Percentiles rank a stretch among this genome's conserved stretches.
Evolutionary conservation across 2,329 filamentous ascomycete species (phyloP).

Genomic region (Penicillium brevicompactum): DNA sequence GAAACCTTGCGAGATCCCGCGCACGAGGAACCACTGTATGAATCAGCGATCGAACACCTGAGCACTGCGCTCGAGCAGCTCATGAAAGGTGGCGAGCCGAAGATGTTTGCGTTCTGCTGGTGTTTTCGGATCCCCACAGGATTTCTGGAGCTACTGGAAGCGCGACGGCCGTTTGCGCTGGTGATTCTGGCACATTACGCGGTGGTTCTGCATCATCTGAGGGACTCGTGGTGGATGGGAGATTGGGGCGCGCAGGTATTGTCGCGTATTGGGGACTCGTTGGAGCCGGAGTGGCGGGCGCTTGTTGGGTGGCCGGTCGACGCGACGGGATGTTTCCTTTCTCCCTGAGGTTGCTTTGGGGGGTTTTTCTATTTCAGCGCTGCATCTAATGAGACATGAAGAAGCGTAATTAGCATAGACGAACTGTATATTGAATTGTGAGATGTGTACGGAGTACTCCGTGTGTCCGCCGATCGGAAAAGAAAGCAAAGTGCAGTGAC

Average conservation of each 20-base stretch:
- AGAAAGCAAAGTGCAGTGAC: not conserved
- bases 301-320: slow-evolving; percentile 38
- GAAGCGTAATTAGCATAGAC: slow-evolving; percentile 7
- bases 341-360: slow-evolving; percentile 8
- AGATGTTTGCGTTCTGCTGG: slow-evolving; percentile 52
- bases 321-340: slow-evolving; percentile 34
- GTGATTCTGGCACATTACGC: slow-evolving; percentile 48
- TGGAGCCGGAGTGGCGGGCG: slow-evolving; percentile 31
- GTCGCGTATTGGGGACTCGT: slow-evolving; percentile 53
- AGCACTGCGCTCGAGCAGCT: slow-evolving; percentile 30
- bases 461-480: not conserved
- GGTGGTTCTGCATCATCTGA: slow-evolving; percentile 59
- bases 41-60: slow-evolving; percentile 30
- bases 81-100: slow-evolving; percentile 32
- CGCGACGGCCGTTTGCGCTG: slow-evolving; percentile 44
- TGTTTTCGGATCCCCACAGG: slow-evolving; percentile 64
- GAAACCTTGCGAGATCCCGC: slow-evolving; percentile 21
- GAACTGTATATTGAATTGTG: slow-evolving; percentile 2
- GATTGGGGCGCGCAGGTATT: slow-evolving; percentile 68
- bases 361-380: not conserved
- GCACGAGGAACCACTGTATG: slow-evolving; percentile 32
- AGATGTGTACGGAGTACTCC: not conserved
- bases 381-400: slow-evolving; percentile 12
- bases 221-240: slow-evolving; percentile 69
- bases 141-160: slow-evolving; percentile 52